These are phyloP conservation scores for Clitocybe nebularis DNA, from an alignment of 1,284 basidiomycete species.

Conservation along the genomic window DNA sequence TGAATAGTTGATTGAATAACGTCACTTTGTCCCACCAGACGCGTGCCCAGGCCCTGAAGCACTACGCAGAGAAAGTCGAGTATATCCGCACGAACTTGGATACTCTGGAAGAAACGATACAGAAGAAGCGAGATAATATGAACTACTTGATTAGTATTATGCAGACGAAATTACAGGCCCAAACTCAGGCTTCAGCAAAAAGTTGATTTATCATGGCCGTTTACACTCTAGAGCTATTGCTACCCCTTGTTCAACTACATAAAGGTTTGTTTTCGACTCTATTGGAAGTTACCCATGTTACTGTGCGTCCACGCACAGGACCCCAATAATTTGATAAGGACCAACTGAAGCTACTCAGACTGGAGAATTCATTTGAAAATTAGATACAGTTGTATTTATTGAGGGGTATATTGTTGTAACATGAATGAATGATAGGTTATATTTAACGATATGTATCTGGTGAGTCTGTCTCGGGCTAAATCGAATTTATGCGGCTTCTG, in stretches of 20 bases:
- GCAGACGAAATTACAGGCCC: conserved; percentile 69
- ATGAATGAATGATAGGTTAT: too few species aligned
- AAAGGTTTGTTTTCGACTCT: too few species aligned
- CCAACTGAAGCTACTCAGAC: too few species aligned
- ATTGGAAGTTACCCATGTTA: too few species aligned
- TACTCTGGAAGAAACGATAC: conserved; percentile 78
- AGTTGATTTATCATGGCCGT: conserved; percentile 11
- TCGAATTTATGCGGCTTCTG: too few species aligned
- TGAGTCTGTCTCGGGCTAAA: too few species aligned
- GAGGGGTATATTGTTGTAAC: too few species aligned
- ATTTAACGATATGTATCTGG: too few species aligned
- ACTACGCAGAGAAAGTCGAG: conserved; percentile 75
- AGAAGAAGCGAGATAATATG: conserved; percentile 87
- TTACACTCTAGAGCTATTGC: neutral
- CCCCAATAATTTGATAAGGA: too few species aligned
- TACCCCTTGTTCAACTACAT: neutral
- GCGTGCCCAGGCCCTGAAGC: conserved; percentile 71
- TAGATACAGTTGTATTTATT: too few species aligned
- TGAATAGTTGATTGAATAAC: neutral
- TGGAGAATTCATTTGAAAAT: too few species aligned
- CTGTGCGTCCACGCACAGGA: too few species aligned
- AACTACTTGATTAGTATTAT: conserved; percentile 70
- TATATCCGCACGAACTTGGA: conserved; percentile 81
- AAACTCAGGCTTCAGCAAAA: conserved; percentile 33
- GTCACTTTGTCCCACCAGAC: conserved; percentile 44